phyloP scores from a whole-genome alignment of 495 filamentous ascomycete genomes.

The Extremus antarcticus region DNA sequence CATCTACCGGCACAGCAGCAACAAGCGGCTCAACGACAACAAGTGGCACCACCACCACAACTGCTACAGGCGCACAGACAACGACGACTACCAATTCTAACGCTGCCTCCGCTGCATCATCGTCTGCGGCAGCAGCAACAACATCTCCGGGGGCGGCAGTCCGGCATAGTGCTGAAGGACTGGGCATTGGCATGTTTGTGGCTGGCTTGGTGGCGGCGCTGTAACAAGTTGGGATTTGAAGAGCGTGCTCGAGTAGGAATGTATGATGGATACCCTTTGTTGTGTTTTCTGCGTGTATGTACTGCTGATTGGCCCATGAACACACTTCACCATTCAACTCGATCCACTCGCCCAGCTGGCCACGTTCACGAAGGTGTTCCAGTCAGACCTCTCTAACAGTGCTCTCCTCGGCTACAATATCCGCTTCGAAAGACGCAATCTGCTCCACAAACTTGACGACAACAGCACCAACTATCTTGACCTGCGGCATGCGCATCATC shows the following conservation, averaged over 20 bases:
- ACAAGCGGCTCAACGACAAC: neutral
- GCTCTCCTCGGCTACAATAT: neutral
- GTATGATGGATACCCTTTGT: neutral
- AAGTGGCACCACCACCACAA: too few species aligned
- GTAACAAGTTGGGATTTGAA: too few species aligned
- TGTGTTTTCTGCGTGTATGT: neutral
- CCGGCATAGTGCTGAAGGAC: constrained; percentile 1
- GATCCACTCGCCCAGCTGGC: too few species aligned
- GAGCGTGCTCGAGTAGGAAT: too few species aligned
- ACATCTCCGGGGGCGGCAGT: constrained; percentile 1
- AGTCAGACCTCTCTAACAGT: neutral
- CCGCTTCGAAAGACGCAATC: neutral
- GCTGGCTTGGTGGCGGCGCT: constrained; percentile 22
- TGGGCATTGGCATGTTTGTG: constrained; percentile 17
- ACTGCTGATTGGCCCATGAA: too few species aligned
- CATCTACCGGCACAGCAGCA: neutral
- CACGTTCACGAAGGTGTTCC: too few species aligned
- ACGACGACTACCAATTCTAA: neutral
- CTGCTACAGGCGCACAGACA: too few species aligned
- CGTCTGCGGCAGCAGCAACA: constrained; percentile 1
- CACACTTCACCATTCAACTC: too few species aligned
- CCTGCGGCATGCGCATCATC: neutral
- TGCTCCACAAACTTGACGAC: neutral
- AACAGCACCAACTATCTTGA: neutral
- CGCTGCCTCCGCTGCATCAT: neutral